phyloP scores from a whole-genome alignment of 768 basidiomycete genomes.

The Tremella yokohamensis region DNA sequence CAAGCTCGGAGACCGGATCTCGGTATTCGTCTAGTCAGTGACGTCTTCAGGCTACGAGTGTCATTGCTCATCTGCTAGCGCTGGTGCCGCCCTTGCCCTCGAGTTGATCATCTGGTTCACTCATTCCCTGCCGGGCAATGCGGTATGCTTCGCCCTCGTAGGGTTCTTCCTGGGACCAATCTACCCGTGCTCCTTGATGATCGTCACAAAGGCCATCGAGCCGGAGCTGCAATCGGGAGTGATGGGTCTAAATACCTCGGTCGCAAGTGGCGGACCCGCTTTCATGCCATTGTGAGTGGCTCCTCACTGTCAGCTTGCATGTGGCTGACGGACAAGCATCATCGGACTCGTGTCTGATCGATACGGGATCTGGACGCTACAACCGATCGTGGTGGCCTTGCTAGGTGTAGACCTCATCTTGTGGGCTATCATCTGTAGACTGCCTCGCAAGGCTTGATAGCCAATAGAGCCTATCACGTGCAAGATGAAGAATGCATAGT shows the following conservation, averaged over 20 bases:
- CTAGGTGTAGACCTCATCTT: slow-evolving; percentile 3
- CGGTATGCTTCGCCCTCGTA: slow-evolving; percentile 61
- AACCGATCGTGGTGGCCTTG: slow-evolving; percentile 9
- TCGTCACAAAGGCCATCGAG: slow-evolving; percentile 64
- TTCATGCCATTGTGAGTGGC: slow-evolving; percentile 34
- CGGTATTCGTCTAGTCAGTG: slow-evolving; percentile 47
- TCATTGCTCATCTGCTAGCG: neutral
- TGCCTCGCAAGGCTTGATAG: slow-evolving; percentile 3
- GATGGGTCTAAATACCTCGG: slow-evolving; percentile 44
- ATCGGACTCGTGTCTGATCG: neutral
- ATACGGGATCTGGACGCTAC: slow-evolving; percentile 9
- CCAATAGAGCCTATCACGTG: no score
- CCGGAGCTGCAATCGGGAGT: slow-evolving; percentile 62
- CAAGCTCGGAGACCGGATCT: slow-evolving; percentile 47
- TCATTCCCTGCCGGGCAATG: slow-evolving; percentile 62
- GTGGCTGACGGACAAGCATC: neutral
- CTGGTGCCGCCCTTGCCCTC: slow-evolving; percentile 51
- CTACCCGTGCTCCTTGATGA: slow-evolving; percentile 57
- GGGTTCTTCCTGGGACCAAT: slow-evolving; percentile 69
- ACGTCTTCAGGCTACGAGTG: neutral
- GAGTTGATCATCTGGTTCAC: slow-evolving; percentile 67
- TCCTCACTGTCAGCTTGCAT: neutral
- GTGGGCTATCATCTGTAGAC: slow-evolving; percentile 1
- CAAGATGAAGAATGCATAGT: no score
- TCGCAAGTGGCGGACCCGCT: slow-evolving; percentile 42